These are phyloP conservation scores for Trifolium repens DNA, from an alignment of 306 rosid species.

Conservation along the genomic window DNA sequence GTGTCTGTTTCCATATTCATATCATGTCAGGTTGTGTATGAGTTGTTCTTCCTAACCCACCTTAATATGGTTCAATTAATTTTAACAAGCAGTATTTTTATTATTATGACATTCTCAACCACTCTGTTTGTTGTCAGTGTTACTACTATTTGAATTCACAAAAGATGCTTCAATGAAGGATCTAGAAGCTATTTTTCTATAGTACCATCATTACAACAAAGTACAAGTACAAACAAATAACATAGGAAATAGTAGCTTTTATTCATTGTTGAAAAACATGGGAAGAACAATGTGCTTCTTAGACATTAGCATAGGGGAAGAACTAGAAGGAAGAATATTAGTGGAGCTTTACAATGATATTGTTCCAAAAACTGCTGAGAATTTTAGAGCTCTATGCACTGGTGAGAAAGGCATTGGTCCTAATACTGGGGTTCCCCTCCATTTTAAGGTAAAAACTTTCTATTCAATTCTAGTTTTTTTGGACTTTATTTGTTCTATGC, in stretches of 20 bases:
- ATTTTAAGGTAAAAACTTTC: slow-evolving; percentile 64
- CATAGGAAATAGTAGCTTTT: background rate
- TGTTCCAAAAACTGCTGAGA: slow-evolving; percentile 78
- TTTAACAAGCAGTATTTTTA: no score
- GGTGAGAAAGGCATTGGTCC: slow-evolving; percentile 91
- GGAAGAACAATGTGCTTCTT: slow-evolving; percentile 73
- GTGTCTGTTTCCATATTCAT: no score
- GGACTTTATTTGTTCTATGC: background rate
- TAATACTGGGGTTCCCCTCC: slow-evolving; percentile 78
- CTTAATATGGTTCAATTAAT: no score
- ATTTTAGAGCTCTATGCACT: slow-evolving; percentile 91
- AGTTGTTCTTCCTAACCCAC: no score
- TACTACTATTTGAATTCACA: slow-evolving; percentile 13
- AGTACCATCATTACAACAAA: background rate
- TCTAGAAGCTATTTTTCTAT: slow-evolving; percentile 35
- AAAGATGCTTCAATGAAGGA: slow-evolving; percentile 13
- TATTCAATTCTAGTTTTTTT: background rate
- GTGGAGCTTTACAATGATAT: slow-evolving; percentile 76
- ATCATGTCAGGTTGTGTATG: no score
- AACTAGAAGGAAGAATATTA: slow-evolving; percentile 84
- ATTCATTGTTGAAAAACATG: slow-evolving; percentile 45
- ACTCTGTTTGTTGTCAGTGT: background rate
- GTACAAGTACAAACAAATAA: background rate
- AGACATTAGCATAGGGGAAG: slow-evolving; percentile 80
- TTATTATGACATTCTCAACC: background rate